phyloP scores from a whole-genome alignment of 2,329 filamentous ascomycete genomes.

The Zarea fungicola region DNA sequence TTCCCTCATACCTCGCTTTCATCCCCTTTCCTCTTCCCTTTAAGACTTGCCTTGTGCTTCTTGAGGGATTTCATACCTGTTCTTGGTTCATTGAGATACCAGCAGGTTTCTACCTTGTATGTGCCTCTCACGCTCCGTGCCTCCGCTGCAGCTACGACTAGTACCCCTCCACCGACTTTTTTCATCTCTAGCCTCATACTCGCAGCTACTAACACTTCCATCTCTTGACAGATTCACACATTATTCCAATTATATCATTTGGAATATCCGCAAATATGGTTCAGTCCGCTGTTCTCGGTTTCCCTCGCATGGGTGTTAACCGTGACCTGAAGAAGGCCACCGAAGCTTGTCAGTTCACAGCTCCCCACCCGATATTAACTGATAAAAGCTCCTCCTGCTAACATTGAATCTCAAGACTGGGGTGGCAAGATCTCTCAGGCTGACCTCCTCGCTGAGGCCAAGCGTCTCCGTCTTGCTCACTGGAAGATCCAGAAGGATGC shows the following conservation, averaged over 20 bases:
- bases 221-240: background rate
- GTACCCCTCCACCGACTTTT: background rate
- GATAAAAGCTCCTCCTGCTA: background rate
- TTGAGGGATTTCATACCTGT: conserved; percentile 5
- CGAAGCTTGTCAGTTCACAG: conserved; percentile 68
- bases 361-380: background rate
- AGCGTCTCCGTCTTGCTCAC: conserved; percentile 92
- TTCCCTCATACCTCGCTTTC: conserved; percentile 8
- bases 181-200: background rate
- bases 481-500: conserved; percentile 99
- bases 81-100: conserved; percentile 4
- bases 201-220: background rate
- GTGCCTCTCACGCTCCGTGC: background rate
- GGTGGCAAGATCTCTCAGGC: conserved; percentile 87
- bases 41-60: conserved; percentile 7
- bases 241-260: conserved; percentile 6
- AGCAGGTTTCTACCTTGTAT: conserved; percentile 1
- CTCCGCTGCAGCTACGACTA: background rate
- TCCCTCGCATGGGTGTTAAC: conserved; percentile 97
- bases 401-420: conserved; percentile 54
- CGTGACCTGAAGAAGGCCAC: conserved; percentile 99
- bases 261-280: conserved; percentile 48
- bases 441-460: conserved; percentile 89
- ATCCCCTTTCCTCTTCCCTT: conserved; percentile 1
- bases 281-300: conserved; percentile 81